phyloP scores from a whole-genome alignment of 176 grass and related monocot species.

The Musa troglodytarum region DNA sequence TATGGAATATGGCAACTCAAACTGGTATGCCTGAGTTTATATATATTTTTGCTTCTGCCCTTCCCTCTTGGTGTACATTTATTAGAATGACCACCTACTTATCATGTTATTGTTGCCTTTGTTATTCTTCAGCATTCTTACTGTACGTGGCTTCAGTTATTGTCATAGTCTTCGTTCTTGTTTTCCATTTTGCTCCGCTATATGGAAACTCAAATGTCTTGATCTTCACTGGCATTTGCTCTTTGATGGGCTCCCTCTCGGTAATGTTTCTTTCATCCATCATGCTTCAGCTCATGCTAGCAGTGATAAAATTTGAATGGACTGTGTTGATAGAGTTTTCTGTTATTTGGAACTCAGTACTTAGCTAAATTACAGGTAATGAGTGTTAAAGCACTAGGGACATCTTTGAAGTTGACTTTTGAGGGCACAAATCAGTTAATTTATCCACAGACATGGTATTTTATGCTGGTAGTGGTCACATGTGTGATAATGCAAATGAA shows the following conservation, averaged over 20 bases:
- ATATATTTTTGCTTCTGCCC: neutral
- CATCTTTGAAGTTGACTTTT: constrained; percentile 85
- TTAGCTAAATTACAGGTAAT: constrained; percentile 52
- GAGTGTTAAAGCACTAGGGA: constrained; percentile 99
- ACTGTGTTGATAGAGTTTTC: neutral
- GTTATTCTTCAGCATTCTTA: constrained; percentile 65
- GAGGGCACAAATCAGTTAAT: constrained; percentile 87
- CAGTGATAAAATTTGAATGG: neutral
- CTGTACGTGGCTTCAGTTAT: constrained; percentile 82
- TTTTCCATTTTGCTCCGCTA: constrained; percentile 83
- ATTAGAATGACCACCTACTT: neutral
- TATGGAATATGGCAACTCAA: constrained; percentile 93
- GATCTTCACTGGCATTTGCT: constrained; percentile 92
- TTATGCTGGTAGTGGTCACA: constrained; percentile 75
- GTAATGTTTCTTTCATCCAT: constrained; percentile 36
- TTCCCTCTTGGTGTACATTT: neutral
- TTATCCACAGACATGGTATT: constrained; percentile 93
- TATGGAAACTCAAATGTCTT: constrained; percentile 86
- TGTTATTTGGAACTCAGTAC: neutral
- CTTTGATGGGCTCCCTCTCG: constrained; percentile 98
- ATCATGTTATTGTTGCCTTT: neutral
- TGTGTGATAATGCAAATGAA: constrained; percentile 97
- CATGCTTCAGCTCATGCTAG: neutral
- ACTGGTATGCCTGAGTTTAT: constrained; percentile 27
- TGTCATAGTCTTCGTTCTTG: constrained; percentile 71